Percentiles rank a stretch among this genome's conserved stretches.
Conservation (phyloP, 805 yeast species). For the Saccharomyces paradoxus region DNA sequence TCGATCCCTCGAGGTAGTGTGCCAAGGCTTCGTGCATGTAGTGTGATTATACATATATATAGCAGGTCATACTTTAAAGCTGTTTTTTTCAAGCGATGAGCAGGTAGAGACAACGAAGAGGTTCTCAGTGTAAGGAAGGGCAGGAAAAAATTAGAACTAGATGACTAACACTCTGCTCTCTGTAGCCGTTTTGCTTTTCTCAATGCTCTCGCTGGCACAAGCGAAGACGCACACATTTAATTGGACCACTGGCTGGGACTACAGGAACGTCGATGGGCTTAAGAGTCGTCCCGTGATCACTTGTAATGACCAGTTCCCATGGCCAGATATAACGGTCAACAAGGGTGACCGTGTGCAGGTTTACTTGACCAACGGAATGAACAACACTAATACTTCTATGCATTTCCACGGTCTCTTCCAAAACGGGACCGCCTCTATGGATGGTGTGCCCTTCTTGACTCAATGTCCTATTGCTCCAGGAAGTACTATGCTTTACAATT, state of each 20-base stretch:
- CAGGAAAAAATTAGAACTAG: not conserved
- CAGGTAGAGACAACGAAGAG: not conserved
- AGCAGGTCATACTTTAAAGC: not conserved
- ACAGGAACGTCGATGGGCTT: conserved; percentile 35
- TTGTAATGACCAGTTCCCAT: conserved; percentile 55
- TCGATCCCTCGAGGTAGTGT: not conserved
- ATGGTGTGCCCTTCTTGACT: conserved; percentile 80
- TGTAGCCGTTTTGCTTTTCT: not conserved
- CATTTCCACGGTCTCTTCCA: conserved; percentile 93
- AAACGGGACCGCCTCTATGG: conserved; percentile 67
- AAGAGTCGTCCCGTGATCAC: conserved; percentile 36
- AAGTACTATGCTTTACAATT: conserved; percentile 69
- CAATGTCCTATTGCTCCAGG: conserved; percentile 92
- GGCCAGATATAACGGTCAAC: conserved; percentile 72
- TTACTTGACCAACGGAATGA: conserved; percentile 67
- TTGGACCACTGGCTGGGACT: conserved; percentile 58
- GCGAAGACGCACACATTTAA: conserved; percentile 49
- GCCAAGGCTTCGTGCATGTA: not conserved
- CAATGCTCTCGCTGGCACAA: conserved; percentile 1
- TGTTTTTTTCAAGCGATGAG: not conserved
- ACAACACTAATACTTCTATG: conserved; percentile 59
- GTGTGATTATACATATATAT: not conserved
- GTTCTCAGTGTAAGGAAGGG: not conserved
- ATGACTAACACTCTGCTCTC: not conserved
- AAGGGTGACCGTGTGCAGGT: conserved; percentile 74